These are phyloP conservation scores for Craterostigma plantagineum DNA, from an alignment of 257 asterid genomes.

Conservation along the genomic window DNA sequence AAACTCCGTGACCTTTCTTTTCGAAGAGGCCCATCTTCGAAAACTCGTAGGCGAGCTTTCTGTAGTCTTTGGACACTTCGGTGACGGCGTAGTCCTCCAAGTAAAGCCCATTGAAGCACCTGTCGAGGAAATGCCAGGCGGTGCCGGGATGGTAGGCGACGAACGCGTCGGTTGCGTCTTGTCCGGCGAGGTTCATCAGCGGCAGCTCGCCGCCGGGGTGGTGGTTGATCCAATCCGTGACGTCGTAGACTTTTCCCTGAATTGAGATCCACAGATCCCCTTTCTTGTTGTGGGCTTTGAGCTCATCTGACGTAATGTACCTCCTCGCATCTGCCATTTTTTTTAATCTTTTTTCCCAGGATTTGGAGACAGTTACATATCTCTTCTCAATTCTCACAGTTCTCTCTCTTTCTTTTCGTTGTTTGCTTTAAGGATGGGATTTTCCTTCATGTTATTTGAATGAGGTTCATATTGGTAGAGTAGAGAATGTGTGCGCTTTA, in stretches of 20 bases:
- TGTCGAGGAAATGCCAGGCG: slow-evolving; percentile 50
- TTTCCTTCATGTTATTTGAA: too few relatives aligned
- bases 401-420: too few relatives aligned
- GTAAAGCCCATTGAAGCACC: slow-evolving; percentile 38
- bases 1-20: slow-evolving; percentile 34
- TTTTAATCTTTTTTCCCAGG: neutral
- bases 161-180: slow-evolving; percentile 78
- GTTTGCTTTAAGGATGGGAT: too few relatives aligned
- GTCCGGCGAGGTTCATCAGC: slow-evolving; percentile 61
- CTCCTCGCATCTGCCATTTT: slow-evolving; percentile 31
- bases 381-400: too few relatives aligned
- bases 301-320: slow-evolving; percentile 58
- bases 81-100: slow-evolving; percentile 43
- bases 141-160: slow-evolving; percentile 68
- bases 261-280: slow-evolving; percentile 94
- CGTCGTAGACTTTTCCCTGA: slow-evolving; percentile 79
- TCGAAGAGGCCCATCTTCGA: slow-evolving; percentile 52
- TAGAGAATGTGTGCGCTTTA: too few relatives aligned
- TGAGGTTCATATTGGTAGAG: too few relatives aligned
- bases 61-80: slow-evolving; percentile 57
- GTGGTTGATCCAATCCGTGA: slow-evolving; percentile 48
- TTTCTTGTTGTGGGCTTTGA: slow-evolving; percentile 43
- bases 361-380: too few relatives aligned
- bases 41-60: slow-evolving; percentile 51
- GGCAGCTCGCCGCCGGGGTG: slow-evolving; percentile 88